Evolutionary conservation across 2,329 filamentous ascomycete species (phyloP).

Genomic region (Stagonosporopsis chrysanthemi): DNA sequence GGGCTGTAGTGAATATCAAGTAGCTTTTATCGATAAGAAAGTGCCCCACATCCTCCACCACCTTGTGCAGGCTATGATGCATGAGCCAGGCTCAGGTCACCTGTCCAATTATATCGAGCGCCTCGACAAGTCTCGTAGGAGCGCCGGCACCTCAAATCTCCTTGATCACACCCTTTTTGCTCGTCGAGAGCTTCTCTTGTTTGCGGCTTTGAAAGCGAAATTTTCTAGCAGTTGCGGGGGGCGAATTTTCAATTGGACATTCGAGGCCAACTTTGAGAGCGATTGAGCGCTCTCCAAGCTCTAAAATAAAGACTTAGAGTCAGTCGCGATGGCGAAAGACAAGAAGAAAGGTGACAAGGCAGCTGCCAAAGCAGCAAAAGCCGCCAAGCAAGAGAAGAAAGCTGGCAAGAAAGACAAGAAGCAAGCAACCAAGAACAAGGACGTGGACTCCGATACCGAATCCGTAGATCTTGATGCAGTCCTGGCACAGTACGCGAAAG

Average conservation of each 20-base stretch:
- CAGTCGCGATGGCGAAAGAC: constrained; percentile 58
- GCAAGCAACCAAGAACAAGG: constrained; percentile 71
- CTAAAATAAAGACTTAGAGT: background rate
- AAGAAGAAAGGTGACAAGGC: constrained; percentile 59
- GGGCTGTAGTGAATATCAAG: constrained; percentile 20
- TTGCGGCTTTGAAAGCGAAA: constrained; percentile 13
- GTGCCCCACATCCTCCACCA: constrained; percentile 6
- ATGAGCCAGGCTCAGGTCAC: background rate
- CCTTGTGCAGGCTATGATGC: background rate
- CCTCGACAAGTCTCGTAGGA: background rate
- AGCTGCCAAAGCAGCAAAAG: constrained; percentile 61
- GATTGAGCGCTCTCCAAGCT: background rate
- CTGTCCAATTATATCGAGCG: background rate
- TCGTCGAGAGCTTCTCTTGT: background rate
- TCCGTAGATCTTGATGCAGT: constrained; percentile 93
- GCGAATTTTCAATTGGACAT: background rate
- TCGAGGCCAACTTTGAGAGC: background rate
- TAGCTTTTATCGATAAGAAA: constrained; percentile 32
- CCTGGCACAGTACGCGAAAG: constrained; percentile 88
- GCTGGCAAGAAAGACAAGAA: constrained; percentile 79
- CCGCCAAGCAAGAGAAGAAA: constrained; percentile 86
- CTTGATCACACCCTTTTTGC: no score
- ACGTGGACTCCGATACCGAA: constrained; percentile 87
- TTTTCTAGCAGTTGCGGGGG: constrained; percentile 28
- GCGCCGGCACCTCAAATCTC: background rate